Evolutionary conservation across 768 basidiomycete genomes (phyloP).

Genomic region (Kwoniella mangroviensis): DNA sequence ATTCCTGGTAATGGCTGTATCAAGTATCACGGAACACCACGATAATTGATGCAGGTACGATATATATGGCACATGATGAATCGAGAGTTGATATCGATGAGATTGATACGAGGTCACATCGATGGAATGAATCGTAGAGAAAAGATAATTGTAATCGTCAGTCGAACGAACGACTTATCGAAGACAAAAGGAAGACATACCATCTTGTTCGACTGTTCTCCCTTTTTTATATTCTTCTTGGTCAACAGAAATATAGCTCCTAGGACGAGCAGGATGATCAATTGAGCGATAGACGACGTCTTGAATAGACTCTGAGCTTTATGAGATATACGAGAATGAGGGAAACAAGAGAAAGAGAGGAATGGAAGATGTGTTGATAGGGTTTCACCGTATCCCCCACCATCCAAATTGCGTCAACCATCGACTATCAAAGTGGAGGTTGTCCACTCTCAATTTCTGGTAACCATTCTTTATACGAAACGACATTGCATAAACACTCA

Average conservation of each 20-base stretch:
- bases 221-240: not conserved
- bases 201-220: slow-evolving; percentile 8
- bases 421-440: slow-evolving; percentile 10
- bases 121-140: too few relatives aligned
- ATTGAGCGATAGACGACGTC: not conserved
- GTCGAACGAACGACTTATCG: not conserved
- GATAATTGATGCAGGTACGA: not conserved
- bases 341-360: not conserved
- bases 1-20: slow-evolving; percentile 19
- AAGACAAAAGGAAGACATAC: not conserved
- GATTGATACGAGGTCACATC: too few relatives aligned
- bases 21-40: not conserved
- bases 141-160: too few relatives aligned
- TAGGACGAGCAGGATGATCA: slow-evolving; percentile 2
- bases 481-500: not conserved
- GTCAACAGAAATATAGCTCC: slow-evolving; percentile 1
- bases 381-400: not conserved
- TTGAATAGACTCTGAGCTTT: not conserved
- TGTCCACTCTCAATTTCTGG: not conserved
- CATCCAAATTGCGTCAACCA: not conserved
- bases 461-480: not conserved
- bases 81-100: too few relatives aligned
- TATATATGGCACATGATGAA: too few relatives aligned
- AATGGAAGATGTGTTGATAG: slow-evolving; percentile 1
- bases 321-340: not conserved